These are phyloP conservation scores for Melanogaster broomeanus DNA, from an alignment of 768 basidiomycete genomes.

Conservation along the genomic window DNA sequence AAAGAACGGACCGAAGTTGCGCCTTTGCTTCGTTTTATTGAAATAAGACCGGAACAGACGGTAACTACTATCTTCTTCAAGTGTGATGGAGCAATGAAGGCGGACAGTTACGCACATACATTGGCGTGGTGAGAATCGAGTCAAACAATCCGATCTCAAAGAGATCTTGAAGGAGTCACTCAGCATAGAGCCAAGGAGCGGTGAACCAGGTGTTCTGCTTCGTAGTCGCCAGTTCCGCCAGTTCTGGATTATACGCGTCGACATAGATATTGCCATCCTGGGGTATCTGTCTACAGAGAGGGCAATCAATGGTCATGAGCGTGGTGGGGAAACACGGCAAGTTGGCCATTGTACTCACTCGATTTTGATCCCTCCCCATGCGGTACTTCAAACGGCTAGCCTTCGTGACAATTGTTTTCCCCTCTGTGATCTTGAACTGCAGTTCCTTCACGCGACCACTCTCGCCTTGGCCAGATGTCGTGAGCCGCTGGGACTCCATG, in stretches of 20 bases:
- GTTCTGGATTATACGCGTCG: conserved; percentile 75
- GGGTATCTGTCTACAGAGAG: conserved; percentile 57
- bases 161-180: conserved; percentile 51
- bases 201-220: conserved; percentile 81
- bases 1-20: conserved; percentile 79
- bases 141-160: neutral
- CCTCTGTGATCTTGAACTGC: conserved; percentile 62
- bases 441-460: conserved; percentile 25
- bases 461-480: conserved; percentile 2
- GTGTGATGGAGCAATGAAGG: neutral
- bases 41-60: conserved; percentile 79
- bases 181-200: conserved; percentile 92
- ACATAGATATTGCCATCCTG: conserved; percentile 74
- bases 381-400: conserved; percentile 83
- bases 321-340: neutral
- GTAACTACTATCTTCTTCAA: conserved; percentile 53
- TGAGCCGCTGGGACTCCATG: conserved; percentile 34
- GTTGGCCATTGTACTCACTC: conserved; percentile 51
- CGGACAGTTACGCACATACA: conserved; percentile 49
- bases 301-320: neutral
- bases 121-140: neutral
- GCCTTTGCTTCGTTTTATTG: conserved; percentile 68
- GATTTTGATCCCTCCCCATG: conserved; percentile 78
- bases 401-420: conserved; percentile 72
- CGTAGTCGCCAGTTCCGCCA: conserved; percentile 49